These are phyloP conservation scores for Trebouxia sp. DNA, from an alignment of 139 green algal species.

Conservation along the genomic window DNA sequence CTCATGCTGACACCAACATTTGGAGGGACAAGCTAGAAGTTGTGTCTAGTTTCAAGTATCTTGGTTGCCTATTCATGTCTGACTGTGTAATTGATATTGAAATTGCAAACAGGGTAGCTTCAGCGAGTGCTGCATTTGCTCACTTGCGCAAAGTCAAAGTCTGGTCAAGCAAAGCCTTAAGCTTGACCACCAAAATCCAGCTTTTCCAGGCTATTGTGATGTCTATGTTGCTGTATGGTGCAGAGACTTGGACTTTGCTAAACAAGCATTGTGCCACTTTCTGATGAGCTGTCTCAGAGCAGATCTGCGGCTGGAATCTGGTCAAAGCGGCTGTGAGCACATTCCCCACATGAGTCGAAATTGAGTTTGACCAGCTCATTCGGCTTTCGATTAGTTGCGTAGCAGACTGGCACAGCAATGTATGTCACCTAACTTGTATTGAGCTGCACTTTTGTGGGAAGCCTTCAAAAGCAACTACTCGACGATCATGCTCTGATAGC, in stretches of 20 bases:
- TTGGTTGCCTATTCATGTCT: neutral
- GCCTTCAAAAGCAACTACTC: too few relatives aligned
- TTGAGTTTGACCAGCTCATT: too few relatives aligned
- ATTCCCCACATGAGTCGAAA: too few relatives aligned
- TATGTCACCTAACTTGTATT: too few relatives aligned
- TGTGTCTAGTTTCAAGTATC: neutral
- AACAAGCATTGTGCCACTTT: neutral
- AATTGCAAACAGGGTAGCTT: neutral
- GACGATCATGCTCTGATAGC: too few relatives aligned
- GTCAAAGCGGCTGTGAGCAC: too few relatives aligned
- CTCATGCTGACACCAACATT: neutral
- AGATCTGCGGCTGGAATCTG: neutral
- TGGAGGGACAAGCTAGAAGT: neutral
- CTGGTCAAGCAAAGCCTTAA: neutral
- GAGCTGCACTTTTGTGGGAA: too few relatives aligned
- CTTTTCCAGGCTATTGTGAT: neutral
- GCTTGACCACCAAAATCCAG: neutral
- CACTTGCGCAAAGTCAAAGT: neutral
- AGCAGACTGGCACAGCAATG: too few relatives aligned
- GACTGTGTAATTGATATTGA: neutral
- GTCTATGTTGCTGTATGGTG: neutral
- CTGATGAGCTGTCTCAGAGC: neutral
- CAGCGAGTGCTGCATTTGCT: neutral
- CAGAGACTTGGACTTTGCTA: neutral
- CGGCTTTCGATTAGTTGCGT: too few relatives aligned